These are phyloP conservation scores for Suhomyces pyralidae DNA, from an alignment of 805 yeast species.

Conservation along the genomic window DNA sequence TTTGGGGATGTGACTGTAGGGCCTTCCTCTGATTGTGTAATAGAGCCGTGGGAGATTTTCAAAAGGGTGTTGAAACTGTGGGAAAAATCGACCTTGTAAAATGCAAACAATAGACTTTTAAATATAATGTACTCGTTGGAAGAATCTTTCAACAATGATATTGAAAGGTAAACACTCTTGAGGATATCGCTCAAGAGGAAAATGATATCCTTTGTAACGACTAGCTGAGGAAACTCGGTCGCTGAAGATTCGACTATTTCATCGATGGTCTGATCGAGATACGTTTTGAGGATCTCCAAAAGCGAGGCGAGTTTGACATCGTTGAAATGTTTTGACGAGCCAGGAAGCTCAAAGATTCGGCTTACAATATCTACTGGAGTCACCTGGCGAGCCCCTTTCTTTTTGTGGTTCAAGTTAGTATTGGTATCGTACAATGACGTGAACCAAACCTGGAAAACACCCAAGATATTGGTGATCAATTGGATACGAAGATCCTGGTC, in stretches of 20 bases:
- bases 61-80: constrained; percentile 16
- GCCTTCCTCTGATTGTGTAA: background rate
- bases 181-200: constrained; percentile 25
- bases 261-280: constrained; percentile 13
- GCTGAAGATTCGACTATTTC: constrained; percentile 11
- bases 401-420: constrained; percentile 1
- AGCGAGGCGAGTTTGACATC: constrained; percentile 14
- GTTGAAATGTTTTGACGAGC: constrained; percentile 11
- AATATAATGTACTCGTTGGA: constrained; percentile 16
- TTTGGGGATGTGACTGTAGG: constrained; percentile 13
- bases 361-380: constrained; percentile 11
- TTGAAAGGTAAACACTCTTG: constrained; percentile 16
- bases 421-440: constrained; percentile 11
- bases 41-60: constrained; percentile 7
- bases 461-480: constrained; percentile 21
- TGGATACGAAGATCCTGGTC: constrained; percentile 21
- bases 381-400: constrained; percentile 2
- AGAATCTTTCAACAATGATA: constrained; percentile 10
- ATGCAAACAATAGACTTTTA: constrained; percentile 21
- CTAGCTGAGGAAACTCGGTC: constrained; percentile 11
- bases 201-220: constrained; percentile 24
- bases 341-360: constrained; percentile 19
- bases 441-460: constrained; percentile 23
- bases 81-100: constrained; percentile 24
- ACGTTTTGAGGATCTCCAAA: constrained; percentile 16